phyloP scores from a whole-genome alignment of 2,329 filamentous ascomycete species.

The Aspergillus cejpii region DNA sequence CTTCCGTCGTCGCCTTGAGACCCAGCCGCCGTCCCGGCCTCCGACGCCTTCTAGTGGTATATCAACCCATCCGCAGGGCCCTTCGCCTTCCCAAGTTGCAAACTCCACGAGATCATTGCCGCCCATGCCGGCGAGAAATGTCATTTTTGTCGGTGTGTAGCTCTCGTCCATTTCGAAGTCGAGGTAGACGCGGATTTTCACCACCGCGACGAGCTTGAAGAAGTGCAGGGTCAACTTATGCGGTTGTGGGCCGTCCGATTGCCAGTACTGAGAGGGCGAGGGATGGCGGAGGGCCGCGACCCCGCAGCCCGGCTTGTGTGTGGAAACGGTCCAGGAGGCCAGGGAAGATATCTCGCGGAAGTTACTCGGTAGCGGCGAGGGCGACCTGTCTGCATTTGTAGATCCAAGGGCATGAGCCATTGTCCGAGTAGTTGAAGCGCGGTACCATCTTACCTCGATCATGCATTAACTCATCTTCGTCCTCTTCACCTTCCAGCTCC shows the following conservation, averaged over 20 bases:
- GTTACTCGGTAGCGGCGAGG: conserved; percentile 35
- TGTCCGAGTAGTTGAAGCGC: neutral
- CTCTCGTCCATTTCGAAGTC: conserved; percentile 92
- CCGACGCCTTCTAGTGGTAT: conserved; percentile 63
- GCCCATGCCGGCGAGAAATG: conserved; percentile 81
- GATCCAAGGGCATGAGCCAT: neutral
- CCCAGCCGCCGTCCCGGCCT: conserved; percentile 34
- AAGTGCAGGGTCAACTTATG: conserved; percentile 59
- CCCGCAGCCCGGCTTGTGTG: conserved; percentile 56
- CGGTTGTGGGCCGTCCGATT: conserved; percentile 60
- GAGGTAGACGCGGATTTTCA: conserved; percentile 54
- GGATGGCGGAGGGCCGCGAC: conserved; percentile 54
- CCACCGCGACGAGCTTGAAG: conserved; percentile 48
- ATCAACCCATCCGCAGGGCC: conserved; percentile 84
- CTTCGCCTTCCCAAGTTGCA: conserved; percentile 67
- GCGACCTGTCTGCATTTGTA: conserved; percentile 26
- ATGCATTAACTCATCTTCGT: conserved; percentile 31
- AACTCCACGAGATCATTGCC: conserved; percentile 90
- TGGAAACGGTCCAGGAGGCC: conserved; percentile 60
- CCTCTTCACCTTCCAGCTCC: conserved; percentile 20
- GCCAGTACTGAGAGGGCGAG: conserved; percentile 55
- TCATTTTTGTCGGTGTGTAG: conserved; percentile 90
- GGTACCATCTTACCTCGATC: conserved; percentile 25
- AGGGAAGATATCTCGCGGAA: conserved; percentile 59
- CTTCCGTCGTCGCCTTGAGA: conserved; percentile 19